Conservation (phyloP, 257 asterid genomes). For the Orobanche coerulescens region DNA sequence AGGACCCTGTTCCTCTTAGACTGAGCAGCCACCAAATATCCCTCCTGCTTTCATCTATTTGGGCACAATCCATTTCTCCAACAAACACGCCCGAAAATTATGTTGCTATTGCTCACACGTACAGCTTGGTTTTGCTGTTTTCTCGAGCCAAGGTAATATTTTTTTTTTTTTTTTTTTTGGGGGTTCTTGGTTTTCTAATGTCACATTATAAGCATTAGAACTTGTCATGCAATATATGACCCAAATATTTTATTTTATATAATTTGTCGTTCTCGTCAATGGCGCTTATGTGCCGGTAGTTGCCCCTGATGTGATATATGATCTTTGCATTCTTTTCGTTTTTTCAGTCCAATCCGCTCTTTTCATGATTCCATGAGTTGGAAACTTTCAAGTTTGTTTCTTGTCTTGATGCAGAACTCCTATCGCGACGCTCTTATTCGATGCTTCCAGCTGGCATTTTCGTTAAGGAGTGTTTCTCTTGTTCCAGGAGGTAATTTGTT, state of each 20-base stretch:
- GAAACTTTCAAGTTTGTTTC: background rate
- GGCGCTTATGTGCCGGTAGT: background rate
- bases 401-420: constrained; percentile 55
- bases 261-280: background rate
- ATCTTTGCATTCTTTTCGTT: no score
- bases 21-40: constrained; percentile 92
- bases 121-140: constrained; percentile 76
- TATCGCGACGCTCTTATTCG: constrained; percentile 62
- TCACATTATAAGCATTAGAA: background rate
- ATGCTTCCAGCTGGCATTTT: constrained; percentile 87
- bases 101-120: constrained; percentile 97
- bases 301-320: no score
- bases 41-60: constrained; percentile 72
- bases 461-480: constrained; percentile 56
- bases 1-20: constrained; percentile 83
- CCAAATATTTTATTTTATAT: no score
- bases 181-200: background rate
- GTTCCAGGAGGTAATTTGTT: constrained; percentile 49
- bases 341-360: background rate
- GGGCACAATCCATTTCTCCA: constrained; percentile 74
- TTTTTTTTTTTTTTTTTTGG: background rate
- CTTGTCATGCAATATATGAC: background rate
- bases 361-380: background rate
- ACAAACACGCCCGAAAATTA: constrained; percentile 76
- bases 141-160: constrained; percentile 81